A percentile compares a stretch with the other conserved stretches of the same genome.
Evolutionary conservation across 768 basidiomycete genomes (phyloP).

Genomic region (Suillus placidus): DNA sequence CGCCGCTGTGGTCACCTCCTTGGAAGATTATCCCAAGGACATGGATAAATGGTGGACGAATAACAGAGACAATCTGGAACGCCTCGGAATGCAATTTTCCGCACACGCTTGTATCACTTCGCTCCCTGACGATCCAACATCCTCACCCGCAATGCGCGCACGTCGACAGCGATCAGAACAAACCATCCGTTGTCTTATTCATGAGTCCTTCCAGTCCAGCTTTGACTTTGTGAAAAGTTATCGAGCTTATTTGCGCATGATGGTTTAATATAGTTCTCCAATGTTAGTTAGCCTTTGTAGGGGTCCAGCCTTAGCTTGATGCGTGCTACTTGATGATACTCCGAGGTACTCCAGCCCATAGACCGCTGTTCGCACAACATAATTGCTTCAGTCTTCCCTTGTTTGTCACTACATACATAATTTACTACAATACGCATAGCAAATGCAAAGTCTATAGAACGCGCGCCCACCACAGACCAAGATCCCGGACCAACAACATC

Average conservation of each 20-base stretch:
- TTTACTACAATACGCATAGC: not conserved
- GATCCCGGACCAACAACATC: not conserved
- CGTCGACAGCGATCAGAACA: not conserved
- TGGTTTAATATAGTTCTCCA: not conserved
- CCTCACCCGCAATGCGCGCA: not conserved
- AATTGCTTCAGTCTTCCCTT: not conserved
- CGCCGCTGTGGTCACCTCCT: conserved; percentile 42
- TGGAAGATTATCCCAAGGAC: conserved; percentile 36
- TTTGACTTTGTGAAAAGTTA: not conserved
- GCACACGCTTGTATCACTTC: conserved; percentile 39
- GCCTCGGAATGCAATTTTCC: conserved; percentile 29
- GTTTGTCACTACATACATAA: not conserved
- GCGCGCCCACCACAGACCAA: not conserved
- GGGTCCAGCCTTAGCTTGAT: too few species aligned
- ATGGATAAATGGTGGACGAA: conserved; percentile 41
- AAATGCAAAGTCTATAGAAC: not conserved
- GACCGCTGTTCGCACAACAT: not conserved
- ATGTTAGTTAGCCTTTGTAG: not conserved
- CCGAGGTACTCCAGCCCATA: not conserved
- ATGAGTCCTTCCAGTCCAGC: not conserved
- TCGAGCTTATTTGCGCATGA: not conserved
- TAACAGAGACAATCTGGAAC: conserved; percentile 25
- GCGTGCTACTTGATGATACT: not conserved
- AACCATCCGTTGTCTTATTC: not conserved
- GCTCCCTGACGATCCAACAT: conserved; percentile 22